These are phyloP conservation scores for Hypoxylon sp. DNA, from an alignment of 2,329 filamentous ascomycete species.

Conservation along the genomic window DNA sequence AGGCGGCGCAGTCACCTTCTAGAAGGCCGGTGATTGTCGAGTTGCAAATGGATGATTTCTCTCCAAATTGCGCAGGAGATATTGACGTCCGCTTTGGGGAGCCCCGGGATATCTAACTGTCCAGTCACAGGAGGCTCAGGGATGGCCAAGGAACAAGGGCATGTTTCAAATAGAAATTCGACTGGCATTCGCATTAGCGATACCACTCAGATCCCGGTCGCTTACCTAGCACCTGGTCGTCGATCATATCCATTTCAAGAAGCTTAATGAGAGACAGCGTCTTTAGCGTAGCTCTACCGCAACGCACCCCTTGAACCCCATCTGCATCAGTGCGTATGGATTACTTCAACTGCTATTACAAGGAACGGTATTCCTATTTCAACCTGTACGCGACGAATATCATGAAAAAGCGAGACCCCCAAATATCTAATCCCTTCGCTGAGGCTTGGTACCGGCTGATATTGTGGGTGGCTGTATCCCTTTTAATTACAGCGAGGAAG, in stretches of 20 bases:
- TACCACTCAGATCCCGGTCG: slow-evolving; percentile 41
- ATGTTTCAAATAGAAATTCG: slow-evolving; percentile 51
- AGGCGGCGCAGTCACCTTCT: slow-evolving; percentile 30
- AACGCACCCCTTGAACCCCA: slow-evolving; percentile 36
- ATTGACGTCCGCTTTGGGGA: slow-evolving; percentile 41
- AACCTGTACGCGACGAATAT: slow-evolving; percentile 27
- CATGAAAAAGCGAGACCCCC: slow-evolving; percentile 17
- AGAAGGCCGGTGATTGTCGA: slow-evolving; percentile 41
- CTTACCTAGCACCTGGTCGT: slow-evolving; percentile 40
- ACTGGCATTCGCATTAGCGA: slow-evolving; percentile 50
- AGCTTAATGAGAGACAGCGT: slow-evolving; percentile 39
- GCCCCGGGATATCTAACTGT: slow-evolving; percentile 25
- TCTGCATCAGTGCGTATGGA: slow-evolving; percentile 27
- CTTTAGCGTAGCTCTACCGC: slow-evolving; percentile 42
- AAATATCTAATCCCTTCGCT: slow-evolving; percentile 7
- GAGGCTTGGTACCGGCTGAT: slow-evolving; percentile 20
- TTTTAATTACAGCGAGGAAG: slow-evolving; percentile 51
- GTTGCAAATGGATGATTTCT: slow-evolving; percentile 32
- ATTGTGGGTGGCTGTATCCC: slow-evolving; percentile 32
- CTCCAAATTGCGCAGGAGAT: slow-evolving; percentile 49
- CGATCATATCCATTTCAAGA: slow-evolving; percentile 48
- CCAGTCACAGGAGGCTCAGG: slow-evolving; percentile 40
- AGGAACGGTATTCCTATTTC: slow-evolving; percentile 19
- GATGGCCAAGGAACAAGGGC: slow-evolving; percentile 48
- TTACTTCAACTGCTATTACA: slow-evolving; percentile 4